Base-by-base conservation (phyloP, 345 rosid species). In the Crucihimalaya himalaica region DNA sequence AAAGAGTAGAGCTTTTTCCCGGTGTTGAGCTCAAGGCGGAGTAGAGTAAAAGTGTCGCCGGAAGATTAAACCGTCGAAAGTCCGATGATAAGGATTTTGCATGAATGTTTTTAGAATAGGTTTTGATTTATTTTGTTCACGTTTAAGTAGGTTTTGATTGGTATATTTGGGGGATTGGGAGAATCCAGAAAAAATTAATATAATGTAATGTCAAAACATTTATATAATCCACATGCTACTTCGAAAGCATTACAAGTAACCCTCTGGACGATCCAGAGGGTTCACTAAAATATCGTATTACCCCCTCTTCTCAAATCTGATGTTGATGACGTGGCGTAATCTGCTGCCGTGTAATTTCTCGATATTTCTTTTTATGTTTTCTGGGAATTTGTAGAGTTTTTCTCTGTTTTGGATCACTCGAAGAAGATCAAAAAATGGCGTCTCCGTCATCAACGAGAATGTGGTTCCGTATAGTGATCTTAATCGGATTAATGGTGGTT, bases 391-490 rank as follows among this genome's bases (percentile, higher is more conserved):
- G 18, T 2, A 1, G 40, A 15, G 58, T 20, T 7, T 46, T 11
- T 23, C 8, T 59, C 10, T 28, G 34, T 37, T 37, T 61, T 21
- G 9, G 21, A 40, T 60, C 65, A 39, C 6, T 60, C 7, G 55
- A 58, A 34, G 62, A 53, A 46, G 69, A 40, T 19, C 10, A 39
- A 40, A 39, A 19, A 12, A 81, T 78, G 84, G 82, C 72, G 60
- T 66, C 66, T 47, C 37, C 66, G 6, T 21, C 71, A 23, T 47
- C 81, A 40, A 63, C 83, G 2, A 90, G 75, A 66, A 54, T 85
- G 27, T 63, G 79, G 19, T 81, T 90, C 55, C 87, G 96, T 19
- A 1, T 81, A 3, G 70, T 70, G 19, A 34, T 85, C 14, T 45
- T 72, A 13, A 52, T 75, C 20, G 63, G 78, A 39, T 50, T 82